Evolutionary conservation across 2,329 filamentous ascomycete genomes (phyloP).

Genomic region (Ophiostoma fasciatum): DNA sequence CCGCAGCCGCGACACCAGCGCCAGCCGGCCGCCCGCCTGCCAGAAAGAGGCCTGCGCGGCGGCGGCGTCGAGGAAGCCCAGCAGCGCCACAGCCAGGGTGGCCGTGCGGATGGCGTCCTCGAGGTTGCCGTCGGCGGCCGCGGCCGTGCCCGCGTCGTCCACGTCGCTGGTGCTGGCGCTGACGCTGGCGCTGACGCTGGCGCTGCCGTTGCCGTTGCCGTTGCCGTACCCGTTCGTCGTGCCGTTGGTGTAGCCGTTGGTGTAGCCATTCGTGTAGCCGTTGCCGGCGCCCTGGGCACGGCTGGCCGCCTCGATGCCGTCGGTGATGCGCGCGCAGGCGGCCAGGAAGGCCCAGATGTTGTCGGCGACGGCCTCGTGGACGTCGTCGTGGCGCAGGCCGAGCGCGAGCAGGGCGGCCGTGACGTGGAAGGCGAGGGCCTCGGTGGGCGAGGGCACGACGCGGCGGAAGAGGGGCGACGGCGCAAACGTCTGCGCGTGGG

Average conservation of each 20-base stretch:
- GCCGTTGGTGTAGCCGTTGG: too few relatives aligned
- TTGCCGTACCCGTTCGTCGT: too few relatives aligned
- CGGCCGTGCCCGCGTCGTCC: too few relatives aligned
- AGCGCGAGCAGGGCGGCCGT: constrained; percentile 70
- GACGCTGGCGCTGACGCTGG: constrained; percentile 19
- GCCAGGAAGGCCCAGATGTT: constrained; percentile 59
- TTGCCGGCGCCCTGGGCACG: too few relatives aligned
- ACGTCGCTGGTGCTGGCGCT: constrained; percentile 25
- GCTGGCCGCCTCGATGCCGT: constrained; percentile 32
- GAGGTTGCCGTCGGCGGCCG: constrained; percentile 43
- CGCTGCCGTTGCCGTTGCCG: not conserved
- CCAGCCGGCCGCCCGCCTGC: constrained; percentile 57
- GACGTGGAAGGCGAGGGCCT: constrained; percentile 65
- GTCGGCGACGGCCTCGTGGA: constrained; percentile 51
- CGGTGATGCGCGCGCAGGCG: constrained; percentile 50
- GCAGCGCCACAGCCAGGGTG: constrained; percentile 67
- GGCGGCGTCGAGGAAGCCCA: constrained; percentile 78
- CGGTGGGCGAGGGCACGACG: constrained; percentile 78
- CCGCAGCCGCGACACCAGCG: constrained; percentile 56
- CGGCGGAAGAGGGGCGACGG: constrained; percentile 70
- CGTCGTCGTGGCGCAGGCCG: constrained; percentile 53
- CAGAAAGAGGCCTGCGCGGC: constrained; percentile 70
- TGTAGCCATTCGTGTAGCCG: too few relatives aligned
- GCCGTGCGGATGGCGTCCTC: constrained; percentile 56
- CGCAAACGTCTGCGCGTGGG: constrained; percentile 62